Conservation (phyloP, 73 alveolate species). For the Symbiodinium pilosum region DNA sequence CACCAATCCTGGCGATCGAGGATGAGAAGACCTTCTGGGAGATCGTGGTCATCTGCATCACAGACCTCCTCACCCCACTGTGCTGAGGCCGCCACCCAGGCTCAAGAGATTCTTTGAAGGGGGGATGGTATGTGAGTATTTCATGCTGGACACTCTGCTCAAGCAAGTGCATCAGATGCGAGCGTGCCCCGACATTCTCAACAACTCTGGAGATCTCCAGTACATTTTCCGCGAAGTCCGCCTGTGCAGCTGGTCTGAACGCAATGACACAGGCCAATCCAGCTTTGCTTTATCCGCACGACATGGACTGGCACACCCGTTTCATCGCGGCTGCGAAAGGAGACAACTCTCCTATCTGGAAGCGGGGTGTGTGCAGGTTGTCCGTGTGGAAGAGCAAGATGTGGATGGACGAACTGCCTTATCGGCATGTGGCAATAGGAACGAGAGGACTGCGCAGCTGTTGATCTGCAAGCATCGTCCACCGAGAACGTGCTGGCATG, state of each 20-base stretch:
- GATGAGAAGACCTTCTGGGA: too few species aligned
- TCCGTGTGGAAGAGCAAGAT: constrained; percentile 83
- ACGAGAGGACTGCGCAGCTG: constrained; percentile 52
- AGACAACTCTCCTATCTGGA: constrained; percentile 82
- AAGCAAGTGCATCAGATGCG: constrained; percentile 24
- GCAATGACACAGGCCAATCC: constrained; percentile 56
- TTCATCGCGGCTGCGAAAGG: constrained; percentile 47
- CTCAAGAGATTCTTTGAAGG: too few species aligned
- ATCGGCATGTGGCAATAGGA: constrained; percentile 88
- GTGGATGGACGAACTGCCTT: constrained; percentile 69
- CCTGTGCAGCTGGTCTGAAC: constrained; percentile 42
- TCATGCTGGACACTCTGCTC: constrained; percentile 56
- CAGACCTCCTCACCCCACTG: too few species aligned
- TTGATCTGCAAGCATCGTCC: constrained; percentile 78
- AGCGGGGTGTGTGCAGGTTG: constrained; percentile 53
- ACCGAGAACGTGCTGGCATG: constrained; percentile 61
- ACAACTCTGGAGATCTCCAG: constrained; percentile 41
- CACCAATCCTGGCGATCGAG: too few species aligned
- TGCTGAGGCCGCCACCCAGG: too few species aligned
- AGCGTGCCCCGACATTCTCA: constrained; percentile 64
- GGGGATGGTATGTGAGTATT: too few species aligned
- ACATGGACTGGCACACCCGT: constrained; percentile 63
- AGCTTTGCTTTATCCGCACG: constrained; percentile 36
- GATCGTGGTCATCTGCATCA: too few species aligned
- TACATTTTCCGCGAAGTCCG: constrained; percentile 61